phyloP scores from a whole-genome alignment of 2,329 filamentous ascomycete genomes.

The Ascochyta clinopodiicola region DNA sequence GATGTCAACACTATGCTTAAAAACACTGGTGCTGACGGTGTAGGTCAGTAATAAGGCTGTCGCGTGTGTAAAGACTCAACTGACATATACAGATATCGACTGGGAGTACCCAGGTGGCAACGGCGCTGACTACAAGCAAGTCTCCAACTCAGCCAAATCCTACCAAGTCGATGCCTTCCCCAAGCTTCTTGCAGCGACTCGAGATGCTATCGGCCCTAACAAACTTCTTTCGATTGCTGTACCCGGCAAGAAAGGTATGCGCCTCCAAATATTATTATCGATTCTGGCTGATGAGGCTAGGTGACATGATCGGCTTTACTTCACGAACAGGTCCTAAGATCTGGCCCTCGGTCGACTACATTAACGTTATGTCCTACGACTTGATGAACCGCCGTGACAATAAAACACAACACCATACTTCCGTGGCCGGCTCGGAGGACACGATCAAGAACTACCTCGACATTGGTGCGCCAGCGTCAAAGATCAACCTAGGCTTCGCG shows the following conservation, averaged over 20 bases:
- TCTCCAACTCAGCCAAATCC: conserved; percentile 64
- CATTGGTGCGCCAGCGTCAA: conserved; percentile 61
- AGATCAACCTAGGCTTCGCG: conserved; percentile 70
- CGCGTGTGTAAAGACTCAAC: background rate
- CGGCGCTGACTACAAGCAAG: conserved; percentile 70
- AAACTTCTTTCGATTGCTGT: conserved; percentile 72
- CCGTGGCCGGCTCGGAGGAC: conserved; percentile 62
- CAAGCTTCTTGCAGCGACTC: conserved; percentile 65
- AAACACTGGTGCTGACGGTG: conserved; percentile 69
- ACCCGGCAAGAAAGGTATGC: conserved; percentile 53
- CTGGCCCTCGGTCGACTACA: conserved; percentile 66
- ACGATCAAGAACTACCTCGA: conserved; percentile 65
- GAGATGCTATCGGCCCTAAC: conserved; percentile 61
- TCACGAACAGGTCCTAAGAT: conserved; percentile 63
- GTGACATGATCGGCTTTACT: conserved; percentile 73
- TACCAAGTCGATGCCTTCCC: conserved; percentile 69
- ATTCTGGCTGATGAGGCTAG: conserved; percentile 32
- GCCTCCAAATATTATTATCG: rapidly evolving
- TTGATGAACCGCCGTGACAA: conserved; percentile 73
- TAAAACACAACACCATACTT: conserved; percentile 69
- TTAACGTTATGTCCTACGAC: conserved; percentile 77
- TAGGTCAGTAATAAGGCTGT: conserved; percentile 51
- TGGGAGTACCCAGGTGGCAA: conserved; percentile 72
- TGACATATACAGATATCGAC: conserved; percentile 62
- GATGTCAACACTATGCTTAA: conserved; percentile 70